Percentiles rank a stretch among this genome's conserved stretches.
Conservation (phyloP, 2,329 filamentous ascomycete species). For the Pseudofabraea citricarpa region DNA sequence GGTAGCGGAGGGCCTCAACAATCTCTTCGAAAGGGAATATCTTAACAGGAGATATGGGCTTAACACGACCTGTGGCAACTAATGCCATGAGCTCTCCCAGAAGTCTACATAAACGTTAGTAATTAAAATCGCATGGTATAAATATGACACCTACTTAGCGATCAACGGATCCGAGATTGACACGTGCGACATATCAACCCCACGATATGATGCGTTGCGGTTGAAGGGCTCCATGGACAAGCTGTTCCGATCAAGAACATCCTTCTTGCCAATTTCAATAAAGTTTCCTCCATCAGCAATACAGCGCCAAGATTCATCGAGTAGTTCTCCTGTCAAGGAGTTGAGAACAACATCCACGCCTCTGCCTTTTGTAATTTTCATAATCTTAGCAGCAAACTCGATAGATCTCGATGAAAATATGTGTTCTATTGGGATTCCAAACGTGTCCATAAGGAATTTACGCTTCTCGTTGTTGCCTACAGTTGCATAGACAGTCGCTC, state of each 20-base stretch:
- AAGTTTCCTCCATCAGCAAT: conserved; percentile 5
- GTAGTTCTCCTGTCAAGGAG: conserved; percentile 15
- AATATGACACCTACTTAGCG: neutral
- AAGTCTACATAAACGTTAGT: no score
- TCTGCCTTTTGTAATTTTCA: conserved; percentile 10
- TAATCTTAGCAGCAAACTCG: conserved; percentile 18
- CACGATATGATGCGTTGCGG: conserved; percentile 5
- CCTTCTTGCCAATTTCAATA: conserved; percentile 17
- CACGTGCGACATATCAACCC: conserved; percentile 2
- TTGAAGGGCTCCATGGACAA: conserved; percentile 15
- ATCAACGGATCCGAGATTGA: conserved; percentile 1
- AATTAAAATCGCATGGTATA: no score
- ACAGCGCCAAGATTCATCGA: conserved; percentile 23
- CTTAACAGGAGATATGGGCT: conserved; percentile 13
- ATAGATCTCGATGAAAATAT: conserved; percentile 31
- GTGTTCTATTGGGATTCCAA: conserved; percentile 28
- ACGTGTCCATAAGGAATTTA: conserved; percentile 19
- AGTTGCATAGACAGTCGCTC: conserved; percentile 35
- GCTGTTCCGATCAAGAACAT: conserved; percentile 10
- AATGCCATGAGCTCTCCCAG: conserved; percentile 7
- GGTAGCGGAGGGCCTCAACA: conserved; percentile 15
- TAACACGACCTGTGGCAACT: conserved; percentile 7
- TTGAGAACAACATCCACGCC: conserved; percentile 14
- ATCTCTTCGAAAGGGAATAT: conserved; percentile 22
- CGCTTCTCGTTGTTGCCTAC: conserved; percentile 12